Evolutionary conservation across 345 rosid species (phyloP).

Genomic region (Citrus reticulata): DNA sequence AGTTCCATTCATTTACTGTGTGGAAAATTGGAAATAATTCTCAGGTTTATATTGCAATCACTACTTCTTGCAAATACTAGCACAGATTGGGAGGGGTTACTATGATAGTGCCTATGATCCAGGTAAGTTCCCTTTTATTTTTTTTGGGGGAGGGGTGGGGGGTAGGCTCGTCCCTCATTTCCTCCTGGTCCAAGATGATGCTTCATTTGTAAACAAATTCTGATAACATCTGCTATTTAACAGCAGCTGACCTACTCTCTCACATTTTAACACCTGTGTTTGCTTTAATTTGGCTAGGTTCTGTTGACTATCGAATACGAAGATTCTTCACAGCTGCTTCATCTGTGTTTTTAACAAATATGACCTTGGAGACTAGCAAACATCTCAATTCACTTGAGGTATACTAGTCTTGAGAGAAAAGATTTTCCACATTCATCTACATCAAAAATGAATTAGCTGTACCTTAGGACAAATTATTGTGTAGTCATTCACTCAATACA

Average conservation of each 20-base stretch:
- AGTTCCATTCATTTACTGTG: neutral
- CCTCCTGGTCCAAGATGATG: neutral
- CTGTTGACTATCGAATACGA: constrained; percentile 49
- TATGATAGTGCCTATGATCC: constrained; percentile 61
- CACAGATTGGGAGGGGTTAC: constrained; percentile 70
- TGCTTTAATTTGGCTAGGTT: constrained; percentile 49
- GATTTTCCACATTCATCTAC: neutral
- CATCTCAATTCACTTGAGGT: constrained; percentile 76
- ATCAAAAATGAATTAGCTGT: neutral
- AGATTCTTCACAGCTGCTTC: constrained; percentile 51
- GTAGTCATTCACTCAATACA: neutral
- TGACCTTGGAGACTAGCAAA: constrained; percentile 41
- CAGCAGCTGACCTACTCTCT: neutral
- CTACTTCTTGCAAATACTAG: constrained; percentile 80
- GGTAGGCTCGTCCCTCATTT: neutral
- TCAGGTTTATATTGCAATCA: constrained; percentile 85
- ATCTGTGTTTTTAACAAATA: constrained; percentile 54
- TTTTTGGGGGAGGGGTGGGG: neutral
- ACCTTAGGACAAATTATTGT: neutral
- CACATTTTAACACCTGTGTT: neutral
- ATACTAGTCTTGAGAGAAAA: constrained; percentile 12
- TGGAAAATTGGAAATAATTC: neutral
- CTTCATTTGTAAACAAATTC: neutral
- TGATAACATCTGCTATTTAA: neutral
- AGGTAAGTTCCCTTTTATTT: constrained; percentile 31